Conservation (phyloP, 106 monocot genomes). For the Dendrobium nobile region DNA sequence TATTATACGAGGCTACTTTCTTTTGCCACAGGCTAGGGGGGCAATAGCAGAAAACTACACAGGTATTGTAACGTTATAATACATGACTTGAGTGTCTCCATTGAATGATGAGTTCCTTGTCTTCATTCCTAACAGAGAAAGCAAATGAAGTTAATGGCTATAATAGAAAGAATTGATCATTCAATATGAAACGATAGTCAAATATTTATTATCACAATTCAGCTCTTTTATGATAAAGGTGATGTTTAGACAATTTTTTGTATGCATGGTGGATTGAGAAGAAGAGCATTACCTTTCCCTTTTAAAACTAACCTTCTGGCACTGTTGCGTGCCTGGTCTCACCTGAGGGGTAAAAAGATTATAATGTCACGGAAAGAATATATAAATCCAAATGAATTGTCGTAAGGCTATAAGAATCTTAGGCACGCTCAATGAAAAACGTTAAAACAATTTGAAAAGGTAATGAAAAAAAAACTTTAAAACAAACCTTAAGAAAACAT, state of each 20-base stretch:
- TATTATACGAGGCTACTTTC: not conserved
- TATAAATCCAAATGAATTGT: not conserved
- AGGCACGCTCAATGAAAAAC: not conserved
- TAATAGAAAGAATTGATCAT: not conserved
- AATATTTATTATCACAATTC: not conserved
- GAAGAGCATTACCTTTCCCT: conserved; percentile 65
- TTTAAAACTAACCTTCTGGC: conserved; percentile 91
- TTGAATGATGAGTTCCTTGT: conserved; percentile 45
- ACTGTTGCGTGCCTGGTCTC: conserved; percentile 88
- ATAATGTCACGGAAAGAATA: not conserved
- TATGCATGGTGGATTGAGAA: not conserved
- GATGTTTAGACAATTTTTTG: not conserved
- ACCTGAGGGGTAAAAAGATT: conserved; percentile 36
- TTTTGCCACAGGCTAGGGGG: too few relatives aligned
- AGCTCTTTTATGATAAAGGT: not conserved
- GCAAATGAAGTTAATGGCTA: not conserved
- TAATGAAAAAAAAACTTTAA: not conserved
- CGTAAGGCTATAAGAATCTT: too few relatives aligned
- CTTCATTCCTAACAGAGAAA: conserved; percentile 53
- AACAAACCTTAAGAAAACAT: conserved; percentile 84
- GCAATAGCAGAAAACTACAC: conserved; percentile 36
- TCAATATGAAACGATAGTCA: too few relatives aligned
- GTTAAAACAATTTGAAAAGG: not conserved
- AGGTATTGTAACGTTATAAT: conserved; percentile 71
- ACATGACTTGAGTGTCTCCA: conserved; percentile 80